These are phyloP conservation scores for Tulasnella sp. DNA, from an alignment of 768 basidiomycete species.

Conservation along the genomic window DNA sequence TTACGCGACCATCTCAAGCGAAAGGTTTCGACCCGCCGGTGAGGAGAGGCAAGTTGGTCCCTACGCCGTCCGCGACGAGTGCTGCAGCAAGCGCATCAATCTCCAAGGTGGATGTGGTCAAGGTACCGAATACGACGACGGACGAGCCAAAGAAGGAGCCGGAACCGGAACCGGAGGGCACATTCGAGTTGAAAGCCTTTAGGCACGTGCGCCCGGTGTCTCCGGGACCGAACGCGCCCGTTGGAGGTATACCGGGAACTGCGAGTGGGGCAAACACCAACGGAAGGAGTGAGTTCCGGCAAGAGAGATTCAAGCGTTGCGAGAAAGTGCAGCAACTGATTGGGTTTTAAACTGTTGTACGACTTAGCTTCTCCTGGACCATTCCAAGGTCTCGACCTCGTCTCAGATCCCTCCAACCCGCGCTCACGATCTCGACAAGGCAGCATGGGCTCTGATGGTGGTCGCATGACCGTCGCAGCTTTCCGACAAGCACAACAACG, in stretches of 20 bases:
- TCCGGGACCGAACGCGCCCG: not conserved
- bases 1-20: not conserved
- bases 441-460: slow-evolving; percentile 11
- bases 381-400: slow-evolving; percentile 9
- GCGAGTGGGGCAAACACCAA: not conserved
- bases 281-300: not conserved
- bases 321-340: not conserved
- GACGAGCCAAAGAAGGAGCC: not conserved
- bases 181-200: slow-evolving; percentile 12
- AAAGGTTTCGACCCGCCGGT: slow-evolving; percentile 2
- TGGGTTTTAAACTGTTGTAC: not conserved
- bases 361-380: slow-evolving; percentile 3
- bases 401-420: not conserved
- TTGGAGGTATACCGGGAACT: too few relatives aligned
- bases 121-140: not conserved
- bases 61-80: not conserved
- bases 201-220: slow-evolving; percentile 13
- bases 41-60: slow-evolving; percentile 1
- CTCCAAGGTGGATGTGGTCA: not conserved
- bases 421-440: slow-evolving; percentile 3
- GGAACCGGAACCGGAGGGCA: not conserved
- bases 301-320: too few relatives aligned
- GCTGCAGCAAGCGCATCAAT: not conserved
- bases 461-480: slow-evolving; percentile 5
- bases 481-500: slow-evolving; percentile 18